Base-by-base conservation (phyloP, 2,329 filamentous ascomycete genomes). In the Ophiostoma populinum region DNA sequence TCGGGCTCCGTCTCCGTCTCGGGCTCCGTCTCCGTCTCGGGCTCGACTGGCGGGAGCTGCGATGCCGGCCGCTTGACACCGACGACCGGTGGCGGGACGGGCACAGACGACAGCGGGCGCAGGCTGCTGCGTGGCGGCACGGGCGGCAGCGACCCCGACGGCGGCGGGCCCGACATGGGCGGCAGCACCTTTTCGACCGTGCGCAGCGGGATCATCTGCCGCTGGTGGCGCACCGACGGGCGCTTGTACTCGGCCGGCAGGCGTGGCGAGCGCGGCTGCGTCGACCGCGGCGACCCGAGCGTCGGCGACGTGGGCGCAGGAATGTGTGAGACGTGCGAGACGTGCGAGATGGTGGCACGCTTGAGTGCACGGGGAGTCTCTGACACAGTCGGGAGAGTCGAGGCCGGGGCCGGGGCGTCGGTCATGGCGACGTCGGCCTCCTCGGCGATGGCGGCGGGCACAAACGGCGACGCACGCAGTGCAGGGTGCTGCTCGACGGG, bases 401-500 rank as follows among this genome's bases (percentile, higher is more conserved):
- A n/a, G n/a, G n/a, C n/a, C n/a, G n/a, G n/a, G n/a, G n/a, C n/a
- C n/a, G n/a, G 15, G n/a, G 39, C 39, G 12, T 37, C 26, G n/a
- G 39, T 35, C 19, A 49, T 48, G 11, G 18, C 27, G 6, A 46
- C 43, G n/a, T 43, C 46, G 32, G 22, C 35, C 32, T 56, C 56
- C 16, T 42, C 38, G 7, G 31, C 36, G 17, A 51, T 47, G 10
- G 50, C 47, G 21, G 47, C 45, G 16, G 41, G 43, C 28, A 46
- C 45, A 27, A 54, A 53, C 24, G 46, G 50, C 26, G 54, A 53
- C 25, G 46, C 50, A 38, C 67, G 58, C 36, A 70, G 56, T 12
- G 65, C 61, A 15, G 66, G 66, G 43, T 70, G 67, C 48, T 67
- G 56, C 48, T 70, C 65, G 2, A 53, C 51, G 9, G 63, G 63